Base-by-base conservation (phyloP, 352 stramenopile species). In the Plasmopara halstedii region DNA sequence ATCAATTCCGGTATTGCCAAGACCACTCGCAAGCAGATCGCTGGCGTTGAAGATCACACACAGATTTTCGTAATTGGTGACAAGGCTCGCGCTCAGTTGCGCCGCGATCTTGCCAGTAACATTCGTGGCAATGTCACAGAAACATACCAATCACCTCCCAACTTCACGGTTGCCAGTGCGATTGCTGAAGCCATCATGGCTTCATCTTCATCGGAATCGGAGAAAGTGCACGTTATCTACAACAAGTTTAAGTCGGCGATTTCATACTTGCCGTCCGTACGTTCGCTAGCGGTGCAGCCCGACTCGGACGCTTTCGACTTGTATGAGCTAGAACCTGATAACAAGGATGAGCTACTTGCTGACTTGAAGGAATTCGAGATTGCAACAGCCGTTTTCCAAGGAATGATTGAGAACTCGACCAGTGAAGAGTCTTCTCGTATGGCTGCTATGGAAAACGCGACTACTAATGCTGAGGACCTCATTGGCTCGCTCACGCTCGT, bases 401-500 rank as follows among this genome's bases (percentile, higher is more conserved):
- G 78, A 39, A 86, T 99, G 58, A 95, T 99, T 65, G 96, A 99
- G 74, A 97, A 89, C 67, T 94, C 94, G 56, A 97, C 96, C 49
- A 95, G 88, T 41, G 96, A 99, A 74, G 93, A 99, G 72, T 94
- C 80, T 21, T 98, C 96, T 61, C 92, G 97, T 66, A 99, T 99
- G 96, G 95, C 94, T 56, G 96, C 96, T 38, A 99, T 99, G 96
- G 96, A 99, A 68, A 99, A 99, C 64, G 95, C 96, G 35, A 97
- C 92, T 27, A 98, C 97, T 67, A 99, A 99, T 71, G 96, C 96
- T 18, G 74, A 88, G 53, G 96, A 99, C 38, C 88, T 99, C 73
- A 98, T 99, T 69, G 90, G 95, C 56, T 86, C 70, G 62, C 66
- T 74, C 79, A 95, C 95, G 73, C 70, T 90, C 54, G 58, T 78